Evolutionary conservation across 768 basidiomycete species (phyloP).

Genomic region (Pleurotus ostreatus): DNA sequence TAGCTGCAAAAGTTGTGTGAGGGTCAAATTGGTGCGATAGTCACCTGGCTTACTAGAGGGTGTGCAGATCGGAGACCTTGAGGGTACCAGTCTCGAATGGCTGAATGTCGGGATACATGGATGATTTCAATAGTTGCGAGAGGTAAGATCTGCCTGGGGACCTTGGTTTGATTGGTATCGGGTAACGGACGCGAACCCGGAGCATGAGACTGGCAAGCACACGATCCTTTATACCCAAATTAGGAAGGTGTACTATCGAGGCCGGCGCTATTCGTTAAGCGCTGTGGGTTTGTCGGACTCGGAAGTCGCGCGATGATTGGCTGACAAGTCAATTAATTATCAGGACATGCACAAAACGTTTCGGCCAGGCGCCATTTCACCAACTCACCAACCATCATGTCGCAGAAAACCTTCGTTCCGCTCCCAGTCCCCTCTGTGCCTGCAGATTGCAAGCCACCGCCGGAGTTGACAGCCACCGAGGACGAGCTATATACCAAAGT

Average conservation of each 20-base stretch:
- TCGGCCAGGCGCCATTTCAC: constrained; percentile 15
- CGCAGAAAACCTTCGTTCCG: constrained; percentile 29
- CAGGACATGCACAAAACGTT: constrained; percentile 11
- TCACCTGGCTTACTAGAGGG: constrained; percentile 53
- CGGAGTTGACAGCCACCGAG: constrained; percentile 37
- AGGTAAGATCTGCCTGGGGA: background rate
- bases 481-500: constrained; percentile 49
- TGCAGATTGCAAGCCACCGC: constrained; percentile 27
- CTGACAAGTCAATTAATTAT: background rate
- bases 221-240: constrained; percentile 5
- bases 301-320: background rate
- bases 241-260: background rate
- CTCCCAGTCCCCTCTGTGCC: constrained; percentile 25
- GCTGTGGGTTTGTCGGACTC: background rate
- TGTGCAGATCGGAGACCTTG: constrained; percentile 72
- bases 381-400: constrained; percentile 15
- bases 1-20: constrained; percentile 45
- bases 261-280: background rate
- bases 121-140: background rate
- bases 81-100: constrained; percentile 64
- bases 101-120: constrained; percentile 66
- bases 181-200: background rate
- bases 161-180: background rate
- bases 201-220: background rate
- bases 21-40: background rate